Percentiles rank a stretch among this genome's conserved stretches.
Conservation (phyloP, 805 yeast genomes). For the Saturnispora mendoncae region DNA sequence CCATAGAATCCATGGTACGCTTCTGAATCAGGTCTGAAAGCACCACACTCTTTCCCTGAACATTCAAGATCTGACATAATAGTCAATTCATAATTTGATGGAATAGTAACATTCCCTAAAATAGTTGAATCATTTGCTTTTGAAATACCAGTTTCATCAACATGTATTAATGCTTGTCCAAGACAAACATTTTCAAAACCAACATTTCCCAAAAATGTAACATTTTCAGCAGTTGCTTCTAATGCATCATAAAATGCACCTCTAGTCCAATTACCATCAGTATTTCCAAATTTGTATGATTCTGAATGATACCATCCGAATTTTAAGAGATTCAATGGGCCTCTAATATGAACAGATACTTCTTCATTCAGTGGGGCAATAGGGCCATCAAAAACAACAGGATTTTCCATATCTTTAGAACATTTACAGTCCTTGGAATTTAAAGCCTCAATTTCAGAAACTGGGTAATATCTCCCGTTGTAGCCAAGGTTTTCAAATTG, state of each 20-base stretch:
- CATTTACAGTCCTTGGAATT: constrained; percentile 41
- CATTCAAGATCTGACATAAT: constrained; percentile 55
- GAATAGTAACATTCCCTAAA: constrained; percentile 38
- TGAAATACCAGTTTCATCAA: constrained; percentile 46
- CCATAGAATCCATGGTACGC: constrained; percentile 69
- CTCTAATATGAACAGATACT: constrained; percentile 70
- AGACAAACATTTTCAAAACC: constrained; percentile 55
- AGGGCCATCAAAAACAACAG: constrained; percentile 40
- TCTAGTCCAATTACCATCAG: constrained; percentile 47
- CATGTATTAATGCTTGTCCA: constrained; percentile 60
- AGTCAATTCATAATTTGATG: constrained; percentile 50
- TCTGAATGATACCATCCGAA: constrained; percentile 55
- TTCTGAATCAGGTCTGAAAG: constrained; percentile 63
- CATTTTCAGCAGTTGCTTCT: constrained; percentile 44
- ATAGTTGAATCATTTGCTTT: constrained; percentile 39
- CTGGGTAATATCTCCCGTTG: constrained; percentile 43
- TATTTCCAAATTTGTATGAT: constrained; percentile 30
- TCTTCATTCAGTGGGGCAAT: constrained; percentile 62
- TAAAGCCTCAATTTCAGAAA: constrained; percentile 34
- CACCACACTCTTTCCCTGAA: constrained; percentile 69
- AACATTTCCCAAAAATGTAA: constrained; percentile 57
- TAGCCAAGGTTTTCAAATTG: constrained; percentile 50
- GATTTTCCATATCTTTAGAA: constrained; percentile 28
- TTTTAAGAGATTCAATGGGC: constrained; percentile 53
- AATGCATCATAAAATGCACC: constrained; percentile 48